Evolutionary conservation across 106 monocot species (phyloP).

Genomic region (Gastrodia elata): DNA sequence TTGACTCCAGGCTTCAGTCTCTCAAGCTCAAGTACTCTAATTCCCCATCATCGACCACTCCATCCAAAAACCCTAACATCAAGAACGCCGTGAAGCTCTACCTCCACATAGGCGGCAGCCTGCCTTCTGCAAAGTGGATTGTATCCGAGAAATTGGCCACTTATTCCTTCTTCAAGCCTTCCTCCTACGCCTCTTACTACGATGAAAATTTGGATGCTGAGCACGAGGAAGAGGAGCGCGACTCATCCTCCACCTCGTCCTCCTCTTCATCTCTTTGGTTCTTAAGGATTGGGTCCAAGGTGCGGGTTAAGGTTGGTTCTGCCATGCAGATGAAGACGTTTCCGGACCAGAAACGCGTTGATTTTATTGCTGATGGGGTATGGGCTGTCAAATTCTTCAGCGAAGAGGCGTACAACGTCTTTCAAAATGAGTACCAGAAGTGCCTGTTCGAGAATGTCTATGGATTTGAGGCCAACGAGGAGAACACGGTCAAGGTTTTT

Average conservation of each 20-base stretch:
- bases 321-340: slow-evolving; percentile 68
- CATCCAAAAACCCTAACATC: slow-evolving; percentile 28
- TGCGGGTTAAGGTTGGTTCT: slow-evolving; percentile 49
- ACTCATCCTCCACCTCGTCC: background rate
- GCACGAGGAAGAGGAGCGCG: slow-evolving; percentile 18
- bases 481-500: slow-evolving; percentile 50
- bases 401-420: slow-evolving; percentile 28
- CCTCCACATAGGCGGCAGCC: slow-evolving; percentile 66
- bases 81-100: slow-evolving; percentile 68
- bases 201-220: slow-evolving; percentile 2
- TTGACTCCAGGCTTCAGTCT: slow-evolving; percentile 53
- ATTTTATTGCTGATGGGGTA: slow-evolving; percentile 84
- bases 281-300: slow-evolving; percentile 54
- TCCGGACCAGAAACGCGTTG: slow-evolving; percentile 66
- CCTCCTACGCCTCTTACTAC: background rate
- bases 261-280: slow-evolving; percentile 65
- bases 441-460: slow-evolving; percentile 77
- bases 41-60: slow-evolving; percentile 23
- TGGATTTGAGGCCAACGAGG: slow-evolving; percentile 47
- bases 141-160: slow-evolving; percentile 49
- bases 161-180: slow-evolving; percentile 44
- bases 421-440: slow-evolving; percentile 46
- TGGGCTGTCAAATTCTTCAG: slow-evolving; percentile 73
- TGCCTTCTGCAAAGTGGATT: slow-evolving; percentile 65
- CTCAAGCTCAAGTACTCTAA: slow-evolving; percentile 76